Conservation (phyloP, 139 green algal genomes). For the Chlamydomonas sp. region DNA sequence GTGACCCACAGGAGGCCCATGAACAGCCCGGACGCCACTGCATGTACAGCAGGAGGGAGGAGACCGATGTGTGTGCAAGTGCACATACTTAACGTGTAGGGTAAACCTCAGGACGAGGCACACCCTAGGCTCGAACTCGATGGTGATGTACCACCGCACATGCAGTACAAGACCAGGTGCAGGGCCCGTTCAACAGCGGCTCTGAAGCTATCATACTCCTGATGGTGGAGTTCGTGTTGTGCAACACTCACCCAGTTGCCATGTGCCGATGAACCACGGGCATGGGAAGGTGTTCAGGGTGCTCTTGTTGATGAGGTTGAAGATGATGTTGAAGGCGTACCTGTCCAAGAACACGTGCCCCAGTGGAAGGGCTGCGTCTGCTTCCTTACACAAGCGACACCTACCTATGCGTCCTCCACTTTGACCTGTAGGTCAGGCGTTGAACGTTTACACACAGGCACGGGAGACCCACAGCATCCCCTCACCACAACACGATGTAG, state of each 20-base stretch:
- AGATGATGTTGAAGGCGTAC: slow-evolving; percentile 94
- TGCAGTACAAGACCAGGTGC: neutral
- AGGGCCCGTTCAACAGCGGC: neutral
- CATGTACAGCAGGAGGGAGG: neutral
- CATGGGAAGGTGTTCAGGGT: slow-evolving; percentile 87
- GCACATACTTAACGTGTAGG: neutral
- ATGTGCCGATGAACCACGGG: slow-evolving; percentile 87
- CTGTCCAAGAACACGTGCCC: slow-evolving; percentile 31
- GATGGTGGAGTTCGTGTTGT: neutral
- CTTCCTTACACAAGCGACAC: neutral
- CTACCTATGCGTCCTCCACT: neutral
- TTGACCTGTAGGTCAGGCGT: neutral
- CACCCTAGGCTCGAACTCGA: too few relatives aligned
- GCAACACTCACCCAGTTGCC: slow-evolving; percentile 77
- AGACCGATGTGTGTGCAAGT: neutral
- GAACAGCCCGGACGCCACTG: slow-evolving; percentile 77
- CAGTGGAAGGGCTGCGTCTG: neutral
- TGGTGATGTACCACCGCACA: too few relatives aligned
- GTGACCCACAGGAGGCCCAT: slow-evolving; percentile 83
- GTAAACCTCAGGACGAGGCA: too few relatives aligned
- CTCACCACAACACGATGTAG: slow-evolving; percentile 67
- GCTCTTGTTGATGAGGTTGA: slow-evolving; percentile 95
- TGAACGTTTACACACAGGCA: neutral
- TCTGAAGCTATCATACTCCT: neutral
- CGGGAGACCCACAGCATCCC: neutral